Percentiles rank a stretch among this genome's conserved stretches.
Conservation (phyloP, 805 yeast genomes). For the Candida quercuum region DNA sequence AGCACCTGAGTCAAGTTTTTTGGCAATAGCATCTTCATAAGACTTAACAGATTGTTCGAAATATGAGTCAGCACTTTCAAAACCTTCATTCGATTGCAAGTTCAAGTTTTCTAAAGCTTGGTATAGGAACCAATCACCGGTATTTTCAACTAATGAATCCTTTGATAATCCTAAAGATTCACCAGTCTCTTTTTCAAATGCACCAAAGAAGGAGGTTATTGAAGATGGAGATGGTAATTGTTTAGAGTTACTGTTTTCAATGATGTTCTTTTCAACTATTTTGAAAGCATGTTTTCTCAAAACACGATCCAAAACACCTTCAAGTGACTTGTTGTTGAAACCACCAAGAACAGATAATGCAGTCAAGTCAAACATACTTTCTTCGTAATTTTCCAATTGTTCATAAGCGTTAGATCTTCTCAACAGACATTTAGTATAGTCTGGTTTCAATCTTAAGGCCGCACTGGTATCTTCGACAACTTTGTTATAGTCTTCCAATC, state of each 20-base stretch:
- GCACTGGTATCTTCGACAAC: constrained; percentile 84
- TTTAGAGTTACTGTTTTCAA: constrained; percentile 21
- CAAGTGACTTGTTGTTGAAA: constrained; percentile 70
- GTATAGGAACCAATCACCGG: constrained; percentile 60
- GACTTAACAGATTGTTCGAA: constrained; percentile 55
- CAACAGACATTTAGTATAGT: constrained; percentile 83
- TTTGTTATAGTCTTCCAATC: constrained; percentile 71
- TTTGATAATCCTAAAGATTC: constrained; percentile 41
- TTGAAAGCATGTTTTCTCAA: constrained; percentile 74
- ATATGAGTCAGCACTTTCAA: constrained; percentile 30
- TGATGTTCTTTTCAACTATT: constrained; percentile 44
- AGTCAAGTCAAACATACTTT: constrained; percentile 88
- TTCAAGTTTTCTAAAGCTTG: constrained; percentile 57
- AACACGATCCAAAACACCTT: constrained; percentile 80
- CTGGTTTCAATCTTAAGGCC: constrained; percentile 83
- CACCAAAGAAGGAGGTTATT: constrained; percentile 79
- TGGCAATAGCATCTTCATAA: constrained; percentile 26
- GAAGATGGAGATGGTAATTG: constrained; percentile 77
- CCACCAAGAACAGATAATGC: constrained; percentile 84
- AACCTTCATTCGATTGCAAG: constrained; percentile 35
- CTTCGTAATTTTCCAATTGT: constrained; percentile 66
- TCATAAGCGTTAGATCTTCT: constrained; percentile 95
- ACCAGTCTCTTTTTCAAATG: constrained; percentile 58
- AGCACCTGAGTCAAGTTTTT: no score
- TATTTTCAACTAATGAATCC: constrained; percentile 32